Evolutionary conservation across 2,329 filamentous ascomycete genomes (phyloP).

Genomic region (Pseudocercospora vitis): DNA sequence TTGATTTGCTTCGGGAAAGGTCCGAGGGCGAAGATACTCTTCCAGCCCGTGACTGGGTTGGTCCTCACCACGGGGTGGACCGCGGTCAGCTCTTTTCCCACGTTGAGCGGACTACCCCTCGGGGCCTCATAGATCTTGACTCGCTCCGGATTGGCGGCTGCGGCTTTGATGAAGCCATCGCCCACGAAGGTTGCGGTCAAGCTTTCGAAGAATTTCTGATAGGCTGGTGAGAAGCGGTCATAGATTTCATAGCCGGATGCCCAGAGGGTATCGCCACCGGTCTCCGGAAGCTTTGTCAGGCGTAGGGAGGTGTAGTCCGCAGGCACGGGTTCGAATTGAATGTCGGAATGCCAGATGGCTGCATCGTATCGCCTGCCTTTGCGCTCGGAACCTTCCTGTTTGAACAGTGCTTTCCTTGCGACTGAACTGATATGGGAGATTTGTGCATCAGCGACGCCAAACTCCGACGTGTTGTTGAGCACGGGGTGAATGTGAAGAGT

Average conservation of each 20-base stretch:
- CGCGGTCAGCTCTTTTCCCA: slow-evolving; percentile 24
- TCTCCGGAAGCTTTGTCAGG: slow-evolving; percentile 56
- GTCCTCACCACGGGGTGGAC: slow-evolving; percentile 56
- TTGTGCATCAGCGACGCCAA: slow-evolving; percentile 56
- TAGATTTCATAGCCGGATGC: slow-evolving; percentile 68
- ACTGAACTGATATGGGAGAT: slow-evolving; percentile 64
- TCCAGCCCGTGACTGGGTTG: slow-evolving; percentile 63
- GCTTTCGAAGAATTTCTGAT: slow-evolving; percentile 59
- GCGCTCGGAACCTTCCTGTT: slow-evolving; percentile 31
- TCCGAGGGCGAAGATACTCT: slow-evolving; percentile 60
- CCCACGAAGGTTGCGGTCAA: slow-evolving; percentile 55
- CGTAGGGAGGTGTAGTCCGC: slow-evolving; percentile 64
- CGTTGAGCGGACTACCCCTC: slow-evolving; percentile 30
- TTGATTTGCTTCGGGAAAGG: slow-evolving; percentile 58
- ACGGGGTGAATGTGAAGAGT: slow-evolving; percentile 63
- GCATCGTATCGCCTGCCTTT: slow-evolving; percentile 29
- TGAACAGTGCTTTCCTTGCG: slow-evolving; percentile 52
- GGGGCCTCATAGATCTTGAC: slow-evolving; percentile 29
- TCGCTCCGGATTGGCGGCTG: slow-evolving; percentile 25
- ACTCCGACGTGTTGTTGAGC: slow-evolving; percentile 55
- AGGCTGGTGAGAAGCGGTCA: slow-evolving; percentile 59
- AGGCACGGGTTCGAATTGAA: slow-evolving; percentile 64
- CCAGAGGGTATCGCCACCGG: slow-evolving; percentile 62
- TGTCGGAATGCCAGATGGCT: slow-evolving; percentile 57
- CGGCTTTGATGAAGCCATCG: slow-evolving; percentile 38